Conservation (phyloP, 257 asterid species). For the Solanum ahanhuiri region DNA sequence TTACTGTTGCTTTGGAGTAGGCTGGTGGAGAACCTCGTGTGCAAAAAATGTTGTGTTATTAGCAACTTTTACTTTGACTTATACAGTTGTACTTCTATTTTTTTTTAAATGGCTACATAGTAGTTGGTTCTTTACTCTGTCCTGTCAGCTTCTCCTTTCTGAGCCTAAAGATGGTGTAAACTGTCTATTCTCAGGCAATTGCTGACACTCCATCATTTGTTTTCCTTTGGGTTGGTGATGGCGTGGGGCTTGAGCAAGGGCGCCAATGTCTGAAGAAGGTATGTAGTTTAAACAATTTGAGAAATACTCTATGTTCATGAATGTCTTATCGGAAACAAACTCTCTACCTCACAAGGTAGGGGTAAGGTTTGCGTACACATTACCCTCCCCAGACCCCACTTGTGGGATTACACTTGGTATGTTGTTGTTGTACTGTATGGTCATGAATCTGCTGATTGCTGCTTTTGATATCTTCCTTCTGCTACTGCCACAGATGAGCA, state of each 20-base stretch:
- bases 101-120: neutral
- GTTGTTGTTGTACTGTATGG: neutral
- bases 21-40: neutral
- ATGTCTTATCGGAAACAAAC: neutral
- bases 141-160: neutral
- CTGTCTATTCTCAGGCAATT: conserved; percentile 48
- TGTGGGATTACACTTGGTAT: neutral
- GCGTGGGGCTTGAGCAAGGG: conserved; percentile 97
- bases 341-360: neutral
- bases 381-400: neutral
- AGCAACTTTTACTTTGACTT: neutral
- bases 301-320: conserved; percentile 2
- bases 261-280: conserved; percentile 98
- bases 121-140: neutral
- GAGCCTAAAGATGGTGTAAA: conserved; percentile 1
- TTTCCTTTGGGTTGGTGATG: conserved; percentile 99
- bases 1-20: neutral
- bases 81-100: neutral
- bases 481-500: neutral
- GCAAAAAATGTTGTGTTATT: neutral
- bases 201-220: conserved; percentile 99
- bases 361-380: neutral
- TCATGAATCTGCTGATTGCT: neutral
- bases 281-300: conserved; percentile 2
- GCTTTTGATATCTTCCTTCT: neutral